These are phyloP conservation scores for Saccharomycopsis babjevae DNA, from an alignment of 805 yeast genomes.

Conservation along the genomic window DNA sequence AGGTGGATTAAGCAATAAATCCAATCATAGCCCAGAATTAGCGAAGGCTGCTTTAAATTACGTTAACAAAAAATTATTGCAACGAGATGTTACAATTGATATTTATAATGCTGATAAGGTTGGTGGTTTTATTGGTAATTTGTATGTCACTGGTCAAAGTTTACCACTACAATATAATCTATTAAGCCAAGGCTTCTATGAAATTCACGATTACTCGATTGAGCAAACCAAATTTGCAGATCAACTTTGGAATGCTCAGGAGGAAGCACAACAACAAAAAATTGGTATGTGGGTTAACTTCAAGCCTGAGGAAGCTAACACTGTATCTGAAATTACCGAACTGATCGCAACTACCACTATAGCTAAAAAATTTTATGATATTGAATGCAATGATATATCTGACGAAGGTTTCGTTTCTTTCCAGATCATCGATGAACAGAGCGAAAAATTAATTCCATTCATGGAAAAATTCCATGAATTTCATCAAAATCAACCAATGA, in stretches of 20 bases:
- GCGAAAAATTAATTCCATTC: slow-evolving; percentile 32
- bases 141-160: slow-evolving; percentile 41
- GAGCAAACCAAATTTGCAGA: slow-evolving; percentile 43
- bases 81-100: slow-evolving; percentile 64
- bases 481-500: slow-evolving; percentile 29
- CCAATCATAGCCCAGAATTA: slow-evolving; percentile 27
- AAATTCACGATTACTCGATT: slow-evolving; percentile 57
- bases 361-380: slow-evolving; percentile 36
- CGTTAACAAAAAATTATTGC: slow-evolving; percentile 46
- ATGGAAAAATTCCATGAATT: slow-evolving; percentile 39
- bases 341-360: slow-evolving; percentile 20
- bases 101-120: slow-evolving; percentile 61
- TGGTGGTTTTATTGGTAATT: slow-evolving; percentile 73
- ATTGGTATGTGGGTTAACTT: slow-evolving; percentile 63
- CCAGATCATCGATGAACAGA: slow-evolving; percentile 33
- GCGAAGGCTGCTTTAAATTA: slow-evolving; percentile 44
- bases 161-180: slow-evolving; percentile 50
- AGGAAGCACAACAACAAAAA: slow-evolving; percentile 41
- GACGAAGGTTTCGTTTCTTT: slow-evolving; percentile 35
- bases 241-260: slow-evolving; percentile 53
- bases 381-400: slow-evolving; percentile 41
- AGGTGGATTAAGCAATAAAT: slow-evolving; percentile 52
- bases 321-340: slow-evolving; percentile 11
- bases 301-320: slow-evolving; percentile 31
- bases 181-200: slow-evolving; percentile 52